A percentile compares a stretch with the other conserved stretches of the same genome.
Evolutionary conservation across 805 yeast genomes (phyloP).

Genomic region (Cyberlindnera euphorbiiphila): DNA sequence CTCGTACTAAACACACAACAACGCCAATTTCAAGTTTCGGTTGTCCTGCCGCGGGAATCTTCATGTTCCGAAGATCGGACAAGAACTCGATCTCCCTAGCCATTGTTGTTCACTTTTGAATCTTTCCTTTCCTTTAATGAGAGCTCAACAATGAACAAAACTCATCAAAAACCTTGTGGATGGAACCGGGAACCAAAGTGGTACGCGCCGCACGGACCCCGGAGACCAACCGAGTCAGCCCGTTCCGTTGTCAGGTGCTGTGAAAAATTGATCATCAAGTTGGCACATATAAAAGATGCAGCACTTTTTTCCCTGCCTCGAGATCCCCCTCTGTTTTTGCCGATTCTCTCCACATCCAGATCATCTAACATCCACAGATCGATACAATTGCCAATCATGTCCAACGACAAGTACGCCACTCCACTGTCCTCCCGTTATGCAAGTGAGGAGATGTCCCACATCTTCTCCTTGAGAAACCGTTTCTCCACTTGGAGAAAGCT

Average conservation of each 20-base stretch:
- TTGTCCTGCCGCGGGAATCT: background rate
- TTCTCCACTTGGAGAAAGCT: slow-evolving; percentile 98
- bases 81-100: slow-evolving; percentile 1
- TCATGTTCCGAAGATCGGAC: slow-evolving; percentile 1
- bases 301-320: too few relatives aligned
- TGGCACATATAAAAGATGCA: slow-evolving; percentile 1
- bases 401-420: slow-evolving; percentile 75
- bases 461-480: slow-evolving; percentile 90
- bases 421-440: slow-evolving; percentile 97
- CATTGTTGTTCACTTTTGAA: too few relatives aligned
- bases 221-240: slow-evolving; percentile 1
- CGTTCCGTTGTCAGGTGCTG: too few relatives aligned
- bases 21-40: background rate
- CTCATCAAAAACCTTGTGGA: too few relatives aligned
- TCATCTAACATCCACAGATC: too few relatives aligned
- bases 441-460: slow-evolving; percentile 91
- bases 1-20: slow-evolving; percentile 4
- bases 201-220: too few relatives aligned
- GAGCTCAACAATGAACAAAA: too few relatives aligned
- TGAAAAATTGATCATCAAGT: too few relatives aligned
- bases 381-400: too few relatives aligned
- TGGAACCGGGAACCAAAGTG: too few relatives aligned
- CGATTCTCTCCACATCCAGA: background rate
- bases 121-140: too few relatives aligned
- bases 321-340: too few relatives aligned